Base-by-base conservation (phyloP, 1,284 basidiomycete species). In the Coriolopsis trogii region DNA sequence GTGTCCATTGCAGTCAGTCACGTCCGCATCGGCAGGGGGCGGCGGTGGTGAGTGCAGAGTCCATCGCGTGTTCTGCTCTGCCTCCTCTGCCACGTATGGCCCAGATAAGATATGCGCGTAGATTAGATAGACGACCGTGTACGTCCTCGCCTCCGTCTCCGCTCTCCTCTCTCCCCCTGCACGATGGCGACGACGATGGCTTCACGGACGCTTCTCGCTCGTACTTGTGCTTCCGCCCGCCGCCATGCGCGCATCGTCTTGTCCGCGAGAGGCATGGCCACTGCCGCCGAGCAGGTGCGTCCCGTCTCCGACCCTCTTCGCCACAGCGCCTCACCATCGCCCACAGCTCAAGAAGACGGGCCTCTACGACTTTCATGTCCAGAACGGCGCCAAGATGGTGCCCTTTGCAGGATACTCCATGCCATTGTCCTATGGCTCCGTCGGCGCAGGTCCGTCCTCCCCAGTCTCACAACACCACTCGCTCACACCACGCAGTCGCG, bases 381-480 rank as follows among this genome's bases (percentile, higher is more conserved):
- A 82, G 59, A 79, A 94, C 67, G 88, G 83, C 31, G 97, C 88
- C 15, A 97, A 97, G 73, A 95, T 99, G 91, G 95, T 98, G 1
- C 89, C 93, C 0, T 99, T 98, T 68, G 95, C 93, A 1, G 96
- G 96, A 4, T 98, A 87, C 70, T 83, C 85, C 12, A 99, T 99
- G 96, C 96, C 96, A 0, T 78, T 99, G 46, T 75, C 82, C 4
- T 99, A 98, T 66, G 89, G 85, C 15, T 79, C 81, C 46, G 82
- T 92, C 43, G 92, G 93, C 2, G 91, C 94, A 77, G 84, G 93
- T 90, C 52, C 56, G 1, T 20, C 29, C 23, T 46, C 46, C 33
- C 44, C 51, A n/a, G 10, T 10, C 18, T 25, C 41, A 10, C 10
- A 8, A 34, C 25, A 28, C 40, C 46, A 33, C 47, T 37, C 25